A percentile compares a stretch with the other conserved stretches of the same genome.
These are phyloP conservation scores for Penicillium sp. DNA, from an alignment of 2,329 filamentous ascomycete genomes.

Conservation along the genomic window DNA sequence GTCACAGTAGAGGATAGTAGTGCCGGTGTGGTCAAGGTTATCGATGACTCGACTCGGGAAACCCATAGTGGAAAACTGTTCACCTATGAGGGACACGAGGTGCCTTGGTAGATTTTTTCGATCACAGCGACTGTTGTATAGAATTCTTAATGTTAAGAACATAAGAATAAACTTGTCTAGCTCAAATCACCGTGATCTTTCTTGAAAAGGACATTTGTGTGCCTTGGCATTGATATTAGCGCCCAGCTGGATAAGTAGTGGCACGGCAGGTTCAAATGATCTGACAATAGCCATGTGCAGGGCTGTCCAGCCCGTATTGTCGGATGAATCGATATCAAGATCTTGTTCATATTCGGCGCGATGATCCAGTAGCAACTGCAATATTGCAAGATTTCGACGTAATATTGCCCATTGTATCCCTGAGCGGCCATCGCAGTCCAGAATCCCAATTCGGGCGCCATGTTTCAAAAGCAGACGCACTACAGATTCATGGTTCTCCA, in stretches of 20 bases:
- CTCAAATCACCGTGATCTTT: too few relatives aligned
- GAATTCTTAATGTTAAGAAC: too few relatives aligned
- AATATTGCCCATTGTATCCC: constrained; percentile 5
- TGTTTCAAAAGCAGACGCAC: not conserved
- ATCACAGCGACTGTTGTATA: not conserved
- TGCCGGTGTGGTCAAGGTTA: constrained; percentile 17
- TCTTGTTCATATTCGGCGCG: not conserved
- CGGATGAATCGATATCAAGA: constrained; percentile 3
- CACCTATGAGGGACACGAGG: constrained; percentile 18
- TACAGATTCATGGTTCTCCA: not conserved
- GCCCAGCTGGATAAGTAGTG: constrained; percentile 19
- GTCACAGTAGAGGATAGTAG: constrained; percentile 21
- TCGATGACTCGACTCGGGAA: constrained; percentile 15
- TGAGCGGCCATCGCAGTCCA: not conserved
- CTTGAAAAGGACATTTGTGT: constrained; percentile 1
- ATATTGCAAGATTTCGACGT: not conserved
- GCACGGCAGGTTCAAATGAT: constrained; percentile 20
- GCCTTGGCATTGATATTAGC: constrained; percentile 21
- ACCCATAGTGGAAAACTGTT: constrained; percentile 20
- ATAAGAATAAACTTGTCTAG: too few relatives aligned
- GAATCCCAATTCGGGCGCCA: not conserved
- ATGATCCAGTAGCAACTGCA: constrained; percentile 7
- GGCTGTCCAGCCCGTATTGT: constrained; percentile 20
- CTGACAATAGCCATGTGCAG: constrained; percentile 23
- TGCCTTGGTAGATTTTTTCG: constrained; percentile 18